A percentile compares a stretch with the other conserved stretches of the same genome.
These are phyloP conservation scores for Ophiostoma pallidulum DNA, from an alignment of 2,329 filamentous ascomycete species.

Conservation along the genomic window DNA sequence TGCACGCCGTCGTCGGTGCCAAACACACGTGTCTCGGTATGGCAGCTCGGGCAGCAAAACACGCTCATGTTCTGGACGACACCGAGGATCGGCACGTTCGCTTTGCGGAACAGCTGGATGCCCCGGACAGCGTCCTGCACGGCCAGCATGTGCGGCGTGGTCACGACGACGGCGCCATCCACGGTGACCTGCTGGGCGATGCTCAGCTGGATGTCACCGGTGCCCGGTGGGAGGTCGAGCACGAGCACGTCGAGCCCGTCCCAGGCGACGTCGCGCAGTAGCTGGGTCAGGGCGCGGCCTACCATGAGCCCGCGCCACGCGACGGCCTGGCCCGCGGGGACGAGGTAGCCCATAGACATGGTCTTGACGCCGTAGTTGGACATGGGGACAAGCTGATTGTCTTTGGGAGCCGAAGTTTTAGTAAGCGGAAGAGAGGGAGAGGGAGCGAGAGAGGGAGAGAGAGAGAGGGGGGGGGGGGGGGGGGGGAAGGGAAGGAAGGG, in stretches of 20 bases:
- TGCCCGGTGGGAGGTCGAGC: constrained; percentile 85
- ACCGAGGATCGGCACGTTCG: constrained; percentile 70
- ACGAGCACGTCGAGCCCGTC: constrained; percentile 79
- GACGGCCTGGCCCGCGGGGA: constrained; percentile 69
- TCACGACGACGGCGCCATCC: constrained; percentile 79
- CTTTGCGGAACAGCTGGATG: constrained; percentile 84
- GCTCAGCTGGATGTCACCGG: constrained; percentile 92
- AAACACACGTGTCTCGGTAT: constrained; percentile 66
- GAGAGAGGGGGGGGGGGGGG: no score
- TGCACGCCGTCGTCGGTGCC: constrained; percentile 56
- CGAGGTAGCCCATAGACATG: constrained; percentile 97
- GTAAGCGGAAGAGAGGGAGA: no score
- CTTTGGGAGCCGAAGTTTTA: no score
- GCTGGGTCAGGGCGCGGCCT: constrained; percentile 91
- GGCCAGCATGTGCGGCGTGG: constrained; percentile 87
- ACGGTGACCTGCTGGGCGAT: constrained; percentile 91
- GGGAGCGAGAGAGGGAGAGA: no score
- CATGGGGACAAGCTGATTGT: constrained; percentile 74
- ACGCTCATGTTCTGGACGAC: constrained; percentile 89
- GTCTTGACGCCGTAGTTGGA: constrained; percentile 94
- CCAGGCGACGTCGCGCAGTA: constrained; percentile 94
- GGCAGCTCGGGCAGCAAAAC: constrained; percentile 72
- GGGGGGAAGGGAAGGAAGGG: background rate
- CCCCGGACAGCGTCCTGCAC: constrained; percentile 88
- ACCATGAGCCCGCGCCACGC: constrained; percentile 97